Percentiles rank a stretch among this genome's conserved stretches.
These are phyloP conservation scores for Penicillium occitanis DNA, from an alignment of 2,329 filamentous ascomycete species.

Conservation along the genomic window DNA sequence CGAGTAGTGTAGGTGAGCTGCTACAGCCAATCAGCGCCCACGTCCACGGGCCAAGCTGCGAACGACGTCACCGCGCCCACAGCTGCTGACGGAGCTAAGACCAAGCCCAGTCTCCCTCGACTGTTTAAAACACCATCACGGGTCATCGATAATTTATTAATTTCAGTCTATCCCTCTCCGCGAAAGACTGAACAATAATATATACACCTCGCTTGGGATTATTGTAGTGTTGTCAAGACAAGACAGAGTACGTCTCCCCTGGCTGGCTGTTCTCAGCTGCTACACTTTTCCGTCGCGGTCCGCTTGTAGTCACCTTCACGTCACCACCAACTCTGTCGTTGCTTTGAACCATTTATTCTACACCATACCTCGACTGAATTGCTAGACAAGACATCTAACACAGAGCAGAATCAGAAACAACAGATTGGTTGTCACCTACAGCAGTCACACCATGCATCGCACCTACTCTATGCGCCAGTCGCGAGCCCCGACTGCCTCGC, in stretches of 20 bases:
- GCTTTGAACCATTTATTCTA: not conserved
- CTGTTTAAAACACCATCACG: not conserved
- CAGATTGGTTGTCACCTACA: not conserved
- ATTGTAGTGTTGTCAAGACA: not conserved
- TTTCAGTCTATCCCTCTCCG: not conserved
- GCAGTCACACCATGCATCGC: conserved; percentile 72
- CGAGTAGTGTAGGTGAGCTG: not conserved
- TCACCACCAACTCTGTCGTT: conserved; percentile 2
- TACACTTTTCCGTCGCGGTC: conserved; percentile 16
- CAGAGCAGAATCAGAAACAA: not conserved
- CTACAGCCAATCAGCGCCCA: not conserved
- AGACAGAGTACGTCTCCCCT: not conserved
- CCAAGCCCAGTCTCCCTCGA: not conserved
- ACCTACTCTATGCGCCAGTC: conserved; percentile 99
- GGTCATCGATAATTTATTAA: not conserved
- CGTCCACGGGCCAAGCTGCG: not conserved
- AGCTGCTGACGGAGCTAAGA: conserved; percentile 9
- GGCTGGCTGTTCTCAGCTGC: not conserved
- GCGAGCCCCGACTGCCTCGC: conserved; percentile 90
- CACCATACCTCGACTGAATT: not conserved
- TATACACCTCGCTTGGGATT: not conserved
- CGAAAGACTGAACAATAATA: not conserved
- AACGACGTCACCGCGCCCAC: not conserved
- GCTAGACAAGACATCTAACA: not conserved
- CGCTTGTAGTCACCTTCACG: conserved; percentile 21